Percentiles rank a stretch among this genome's conserved stretches.
Evolutionary conservation across 2,329 filamentous ascomycete genomes (phyloP).

Genomic region (Xylariaceae sp.): DNA sequence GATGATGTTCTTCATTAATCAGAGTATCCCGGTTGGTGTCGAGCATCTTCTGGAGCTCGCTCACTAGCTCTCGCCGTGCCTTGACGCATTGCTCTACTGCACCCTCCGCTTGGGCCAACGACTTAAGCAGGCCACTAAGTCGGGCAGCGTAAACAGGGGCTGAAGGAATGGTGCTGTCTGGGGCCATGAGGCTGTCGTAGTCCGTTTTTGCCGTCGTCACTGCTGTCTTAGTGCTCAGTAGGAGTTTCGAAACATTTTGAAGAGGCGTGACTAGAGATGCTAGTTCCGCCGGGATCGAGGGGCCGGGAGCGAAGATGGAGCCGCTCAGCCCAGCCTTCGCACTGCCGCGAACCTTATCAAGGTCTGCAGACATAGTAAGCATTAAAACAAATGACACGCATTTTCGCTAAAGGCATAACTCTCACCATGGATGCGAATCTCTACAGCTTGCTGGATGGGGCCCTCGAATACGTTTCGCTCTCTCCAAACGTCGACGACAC

Average conservation of each 20-base stretch:
- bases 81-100: conserved; percentile 87
- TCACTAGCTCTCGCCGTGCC: conserved; percentile 70
- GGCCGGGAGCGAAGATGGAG: conserved; percentile 60
- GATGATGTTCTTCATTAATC: conserved; percentile 60
- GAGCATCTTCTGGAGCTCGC: conserved; percentile 75
- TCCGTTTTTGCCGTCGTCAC: conserved; percentile 70
- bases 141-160: conserved; percentile 88
- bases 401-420: neutral
- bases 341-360: conserved; percentile 55
- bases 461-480: conserved; percentile 77
- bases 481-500: conserved; percentile 93
- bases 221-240: conserved; percentile 60
- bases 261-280: conserved; percentile 68
- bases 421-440: conserved; percentile 71
- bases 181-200: conserved; percentile 76
- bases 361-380: conserved; percentile 38
- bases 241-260: conserved; percentile 66
- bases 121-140: conserved; percentile 83
- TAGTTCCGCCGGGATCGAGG: conserved; percentile 70
- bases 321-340: conserved; percentile 47
- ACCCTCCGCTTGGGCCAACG: conserved; percentile 78
- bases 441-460: conserved; percentile 74
- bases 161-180: conserved; percentile 62
- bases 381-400: conserved; percentile 12
- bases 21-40: conserved; percentile 66